phyloP scores from a whole-genome alignment of 1,139 yeast species.

The Suhomyces kunorum region DNA sequence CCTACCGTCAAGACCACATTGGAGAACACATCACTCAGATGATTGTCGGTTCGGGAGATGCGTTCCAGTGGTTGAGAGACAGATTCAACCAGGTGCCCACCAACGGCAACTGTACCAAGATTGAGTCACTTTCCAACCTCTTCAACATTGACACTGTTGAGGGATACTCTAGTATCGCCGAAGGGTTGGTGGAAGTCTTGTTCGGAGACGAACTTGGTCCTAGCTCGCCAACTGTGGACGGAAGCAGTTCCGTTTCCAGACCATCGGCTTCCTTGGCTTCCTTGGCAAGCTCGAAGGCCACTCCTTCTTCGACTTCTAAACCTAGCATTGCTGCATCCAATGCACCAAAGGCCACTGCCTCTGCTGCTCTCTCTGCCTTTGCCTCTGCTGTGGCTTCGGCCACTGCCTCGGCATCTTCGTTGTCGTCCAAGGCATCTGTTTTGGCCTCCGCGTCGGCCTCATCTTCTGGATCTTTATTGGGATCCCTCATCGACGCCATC shows the following conservation, averaged over 20 bases:
- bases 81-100: conserved; percentile 3
- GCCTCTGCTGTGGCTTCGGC: background rate
- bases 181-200: background rate
- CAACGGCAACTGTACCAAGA: conserved; percentile 6
- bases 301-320: background rate
- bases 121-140: background rate
- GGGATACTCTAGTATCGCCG: background rate
- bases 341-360: background rate
- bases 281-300: background rate
- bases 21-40: conserved; percentile 21
- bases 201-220: conserved; percentile 3
- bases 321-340: background rate
- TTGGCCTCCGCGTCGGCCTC: conserved; percentile 4
- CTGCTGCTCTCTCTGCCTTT: background rate
- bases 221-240: background rate
- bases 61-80: conserved; percentile 17
- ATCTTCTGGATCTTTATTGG: conserved; percentile 1
- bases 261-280: background rate
- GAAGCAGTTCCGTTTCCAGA: background rate
- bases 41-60: conserved; percentile 21
- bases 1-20: conserved; percentile 20
- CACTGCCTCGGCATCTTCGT: background rate
- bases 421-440: background rate
- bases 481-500: conserved; percentile 3
- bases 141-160: conserved; percentile 1